A percentile compares a stretch with the other conserved stretches of the same genome.
phyloP scores from a whole-genome alignment of 1,139 yeast genomes.

The Pichia cactophila region DNA sequence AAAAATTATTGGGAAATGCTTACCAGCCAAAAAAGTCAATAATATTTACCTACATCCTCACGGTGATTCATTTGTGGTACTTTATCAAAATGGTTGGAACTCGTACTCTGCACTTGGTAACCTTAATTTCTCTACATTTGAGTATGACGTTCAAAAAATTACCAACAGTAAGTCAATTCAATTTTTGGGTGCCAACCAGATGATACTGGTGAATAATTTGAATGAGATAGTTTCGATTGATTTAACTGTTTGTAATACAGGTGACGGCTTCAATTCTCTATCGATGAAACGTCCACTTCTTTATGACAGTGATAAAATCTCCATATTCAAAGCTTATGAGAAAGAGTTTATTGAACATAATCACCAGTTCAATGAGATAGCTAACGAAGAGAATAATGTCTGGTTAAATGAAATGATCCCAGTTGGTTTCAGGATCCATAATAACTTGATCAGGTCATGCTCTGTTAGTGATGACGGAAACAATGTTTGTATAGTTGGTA shows the following conservation, averaged over 20 bases:
- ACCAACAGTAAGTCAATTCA: conserved; percentile 17
- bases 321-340: conserved; percentile 28
- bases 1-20: conserved; percentile 22
- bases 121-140: conserved; percentile 30
- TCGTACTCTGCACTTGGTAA: conserved; percentile 32
- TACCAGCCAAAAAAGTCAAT: conserved; percentile 18
- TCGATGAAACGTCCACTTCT: conserved; percentile 28
- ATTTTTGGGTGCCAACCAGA: conserved; percentile 18
- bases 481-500: conserved; percentile 31
- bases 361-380: conserved; percentile 13
- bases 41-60: conserved; percentile 23
- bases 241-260: conserved; percentile 22
- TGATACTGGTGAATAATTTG: conserved; percentile 18
- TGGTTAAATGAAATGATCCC: conserved; percentile 28
- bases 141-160: conserved; percentile 27
- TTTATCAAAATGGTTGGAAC: conserved; percentile 31
- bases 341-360: conserved; percentile 26
- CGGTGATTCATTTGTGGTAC: conserved; percentile 24
- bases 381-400: conserved; percentile 25
- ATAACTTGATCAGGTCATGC: conserved; percentile 23
- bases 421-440: conserved; percentile 21
- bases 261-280: conserved; percentile 20
- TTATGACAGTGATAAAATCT: conserved; percentile 20
- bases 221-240: conserved; percentile 19
- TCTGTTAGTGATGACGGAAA: conserved; percentile 32